Evolutionary conservation across 768 basidiomycete genomes (phyloP), one percentile per base, ranked within the genome.

Genomic region (Chalciporus chontae): DNA sequence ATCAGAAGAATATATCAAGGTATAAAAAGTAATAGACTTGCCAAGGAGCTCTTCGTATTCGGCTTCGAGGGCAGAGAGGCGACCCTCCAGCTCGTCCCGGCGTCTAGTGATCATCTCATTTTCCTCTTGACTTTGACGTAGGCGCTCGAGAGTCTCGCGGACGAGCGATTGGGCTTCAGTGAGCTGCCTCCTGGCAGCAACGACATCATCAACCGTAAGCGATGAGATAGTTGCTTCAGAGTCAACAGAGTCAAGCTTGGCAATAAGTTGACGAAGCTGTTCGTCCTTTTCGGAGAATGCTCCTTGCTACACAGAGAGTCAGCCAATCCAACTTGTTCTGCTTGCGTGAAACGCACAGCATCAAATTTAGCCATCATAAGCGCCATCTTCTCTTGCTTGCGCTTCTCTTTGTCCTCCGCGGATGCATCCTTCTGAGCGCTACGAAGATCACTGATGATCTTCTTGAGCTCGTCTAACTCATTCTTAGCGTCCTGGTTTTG

Each of bases 341-440:
- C 14, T 50, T 47, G 44, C 40, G 47, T 2, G 17, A 47, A 50
- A 73, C 87, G 62, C 57, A 95, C 95, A 54, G 88, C 80, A 70
- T 98, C 94, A 59, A 99, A 95, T 69, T 95, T 94, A 51, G 95
- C 92, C 95, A 99, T 97, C 92, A 99, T 96, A 57, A 94, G 76
- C 8, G 92, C 94, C 90, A 99, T 91, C 79, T 97, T 97, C 75
- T 98, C 95, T 63, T 95, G 93, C 71, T 98, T 98, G 69, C 90
- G 84, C 77, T 92, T 96, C 77, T 99, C 96, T 73, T 94, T 97
- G 67, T 97, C 96, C 68, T 98, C 96, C 27, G 85, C 85, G 34
- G 87, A 85, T 14, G 87, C 81, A 52, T 90, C 89, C 69, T 86
- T 89, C 69, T 94, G 90, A 11, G 84, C 77, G 31, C 76, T 73